Conservation (phyloP, 2,329 filamentous ascomycete genomes). For the Penicillium concentricum region DNA sequence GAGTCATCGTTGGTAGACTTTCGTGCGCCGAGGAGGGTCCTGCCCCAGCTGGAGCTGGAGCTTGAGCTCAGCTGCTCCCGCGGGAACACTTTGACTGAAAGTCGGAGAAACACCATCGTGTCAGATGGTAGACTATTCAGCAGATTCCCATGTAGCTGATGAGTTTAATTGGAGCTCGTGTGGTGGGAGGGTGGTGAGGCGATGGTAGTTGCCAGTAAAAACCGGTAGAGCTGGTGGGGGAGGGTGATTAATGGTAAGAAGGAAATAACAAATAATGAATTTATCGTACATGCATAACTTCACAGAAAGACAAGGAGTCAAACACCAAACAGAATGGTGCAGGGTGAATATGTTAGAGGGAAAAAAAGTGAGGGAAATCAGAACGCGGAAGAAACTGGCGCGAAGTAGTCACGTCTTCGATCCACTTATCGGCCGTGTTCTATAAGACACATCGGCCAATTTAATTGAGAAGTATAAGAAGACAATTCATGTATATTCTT, state of each 20-base stretch:
- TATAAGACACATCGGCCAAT: not conserved
- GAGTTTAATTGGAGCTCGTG: not conserved
- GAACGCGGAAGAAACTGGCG: slow-evolving; percentile 4
- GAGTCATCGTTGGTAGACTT: slow-evolving; percentile 15
- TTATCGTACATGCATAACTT: not conserved
- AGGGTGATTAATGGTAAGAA: not conserved
- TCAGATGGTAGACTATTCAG: rapidly evolving
- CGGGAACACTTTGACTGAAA: slow-evolving; percentile 36
- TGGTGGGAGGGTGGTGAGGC: not conserved
- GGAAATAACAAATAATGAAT: not conserved
- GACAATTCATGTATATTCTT: not conserved
- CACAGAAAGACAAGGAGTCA: not conserved
- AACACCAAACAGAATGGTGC: not conserved
- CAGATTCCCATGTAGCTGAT: not conserved
- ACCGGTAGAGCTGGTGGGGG: not conserved
- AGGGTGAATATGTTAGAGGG: not conserved
- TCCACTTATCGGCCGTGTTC: not conserved
- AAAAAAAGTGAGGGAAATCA: not conserved
- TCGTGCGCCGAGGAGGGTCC: slow-evolving; percentile 13
- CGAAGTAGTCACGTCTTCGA: not conserved
- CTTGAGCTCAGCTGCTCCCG: slow-evolving; percentile 23
- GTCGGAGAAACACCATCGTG: slow-evolving; percentile 38
- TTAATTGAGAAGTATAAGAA: not conserved
- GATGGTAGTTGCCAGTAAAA: not conserved
- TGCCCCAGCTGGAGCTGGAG: slow-evolving; percentile 3